Base-by-base conservation (phyloP, 345 rosid genomes). In the Salix udensis region DNA sequence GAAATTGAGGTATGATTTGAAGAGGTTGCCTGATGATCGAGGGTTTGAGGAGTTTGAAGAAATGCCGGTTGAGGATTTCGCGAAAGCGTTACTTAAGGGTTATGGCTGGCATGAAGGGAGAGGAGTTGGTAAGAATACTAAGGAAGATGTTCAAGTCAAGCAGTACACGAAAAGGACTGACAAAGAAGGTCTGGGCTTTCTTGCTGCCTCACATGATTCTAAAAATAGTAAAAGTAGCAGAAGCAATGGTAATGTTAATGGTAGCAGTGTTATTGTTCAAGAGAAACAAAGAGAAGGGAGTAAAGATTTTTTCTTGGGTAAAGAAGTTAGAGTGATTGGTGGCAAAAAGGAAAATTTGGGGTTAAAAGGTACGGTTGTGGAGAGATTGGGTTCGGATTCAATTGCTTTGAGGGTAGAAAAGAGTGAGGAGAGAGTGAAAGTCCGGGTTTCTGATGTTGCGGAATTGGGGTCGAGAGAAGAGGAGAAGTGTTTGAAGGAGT, bases 51-150 rank as follows among this genome's bases (percentile, higher is more conserved):
- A 91, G 73, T 88, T 82, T 76, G 88, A 84, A 42, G 94, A 88
- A 36, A 81, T 90, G 78, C 91, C 98, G 0, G 95, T 95, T 1
- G 97, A 93, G 76, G 95, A 82, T 2, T 95, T 86, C 48, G 97
- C 90, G 0, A 88, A 85, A 30, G 93, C 97, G 1, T 71, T 91
- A 82, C 88, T 95, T 19, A 87, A 88, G 75, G 98, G 97, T 0
- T 93, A 93, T 61, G 98, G 98, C 1, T 95, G 97, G 97, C 77
- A 81, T 10, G 95, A 94, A 69, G 97, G 98, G 3, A 79, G 81
- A 40, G 98, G 98, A 7, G 86, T 96, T 60, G 99, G 99, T 60
- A 91, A 80, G 79, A 93, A 92, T 15, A 84, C 90, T 28, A 91
- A 89, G 80, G 92, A 84, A 13, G 95, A 95, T 82, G 91, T 93